A percentile compares a stretch with the other conserved stretches of the same genome.
phyloP scores from a whole-genome alignment of 345 rosid genomes.

The Trapa incisa region DNA sequence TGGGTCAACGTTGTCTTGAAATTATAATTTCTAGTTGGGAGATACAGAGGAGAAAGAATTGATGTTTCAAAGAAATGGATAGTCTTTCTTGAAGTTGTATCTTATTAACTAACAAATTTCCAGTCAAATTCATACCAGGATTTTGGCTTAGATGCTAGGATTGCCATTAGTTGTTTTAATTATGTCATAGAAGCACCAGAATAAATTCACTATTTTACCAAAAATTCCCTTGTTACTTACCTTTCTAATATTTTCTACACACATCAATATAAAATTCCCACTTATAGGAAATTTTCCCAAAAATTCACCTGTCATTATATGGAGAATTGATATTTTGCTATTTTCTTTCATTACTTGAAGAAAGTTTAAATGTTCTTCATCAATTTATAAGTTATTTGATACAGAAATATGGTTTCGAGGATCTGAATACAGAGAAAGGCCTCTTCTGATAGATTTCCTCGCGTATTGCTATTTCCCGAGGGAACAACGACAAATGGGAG shows the following conservation, averaged over 20 bases:
- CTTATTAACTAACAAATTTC: not conserved
- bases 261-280: not conserved
- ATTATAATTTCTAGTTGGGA: not conserved
- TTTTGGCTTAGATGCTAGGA: not conserved
- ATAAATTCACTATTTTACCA: not conserved
- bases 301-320: no score
- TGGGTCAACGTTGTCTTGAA: not conserved
- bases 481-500: conserved; percentile 95
- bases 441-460: conserved; percentile 64
- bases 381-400: conserved; percentile 74
- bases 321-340: not conserved
- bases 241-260: not conserved
- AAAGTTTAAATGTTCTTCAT: conserved; percentile 33
- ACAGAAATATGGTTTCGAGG: conserved; percentile 90
- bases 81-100: not conserved
- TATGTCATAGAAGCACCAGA: not conserved
- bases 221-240: not conserved
- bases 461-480: conserved; percentile 86
- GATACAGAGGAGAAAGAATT: not conserved
- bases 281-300: not conserved
- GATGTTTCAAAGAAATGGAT: not conserved
- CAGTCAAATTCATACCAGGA: not conserved
- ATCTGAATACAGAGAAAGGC: conserved; percentile 98
- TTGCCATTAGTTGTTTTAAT: not conserved
- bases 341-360: conserved; percentile 5